Percentiles rank a stretch among this genome's conserved stretches.
These are phyloP conservation scores for Daldinia sp. DNA, from an alignment of 2,329 filamentous ascomycete genomes.

Conservation along the genomic window DNA sequence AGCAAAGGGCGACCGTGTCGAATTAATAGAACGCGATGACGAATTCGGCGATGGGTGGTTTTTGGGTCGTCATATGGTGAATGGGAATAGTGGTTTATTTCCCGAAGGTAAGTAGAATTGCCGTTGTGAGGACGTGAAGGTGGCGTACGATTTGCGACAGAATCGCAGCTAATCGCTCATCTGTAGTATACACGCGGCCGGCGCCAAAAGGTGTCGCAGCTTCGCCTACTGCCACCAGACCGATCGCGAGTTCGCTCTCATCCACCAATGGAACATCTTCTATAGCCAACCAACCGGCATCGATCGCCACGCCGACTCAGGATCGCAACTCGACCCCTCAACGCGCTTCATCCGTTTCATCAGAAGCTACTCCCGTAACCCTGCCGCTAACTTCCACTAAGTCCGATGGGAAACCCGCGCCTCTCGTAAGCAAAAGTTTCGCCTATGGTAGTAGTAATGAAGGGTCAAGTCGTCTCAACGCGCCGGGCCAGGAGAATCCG, in stretches of 20 bases:
- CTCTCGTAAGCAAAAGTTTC: conserved; percentile 43
- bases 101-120: conserved; percentile 72
- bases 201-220: conserved; percentile 56
- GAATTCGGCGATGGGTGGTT: conserved; percentile 92
- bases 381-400: conserved; percentile 55
- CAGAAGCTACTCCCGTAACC: conserved; percentile 48
- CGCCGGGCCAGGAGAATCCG: conserved; percentile 58
- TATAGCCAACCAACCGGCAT: conserved; percentile 37
- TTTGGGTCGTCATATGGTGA: conserved; percentile 76
- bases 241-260: conserved; percentile 39
- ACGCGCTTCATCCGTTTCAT: conserved; percentile 26
- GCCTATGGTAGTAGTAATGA: conserved; percentile 50
- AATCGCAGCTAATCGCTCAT: conserved; percentile 26
- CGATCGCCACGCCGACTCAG: conserved; percentile 40
- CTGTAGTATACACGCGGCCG: conserved; percentile 67
- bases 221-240: conserved; percentile 42
- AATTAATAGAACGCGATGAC: conserved; percentile 84
- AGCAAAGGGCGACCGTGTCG: conserved; percentile 82
- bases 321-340: conserved; percentile 40
- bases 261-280: conserved; percentile 39
- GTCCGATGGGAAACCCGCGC: conserved; percentile 43
- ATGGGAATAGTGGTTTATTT: conserved; percentile 79
- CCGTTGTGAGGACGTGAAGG: conserved; percentile 4
- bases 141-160: conserved; percentile 3
- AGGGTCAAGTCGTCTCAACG: conserved; percentile 52